Base-by-base conservation (phyloP, 78 protist genomes). In the Polysphondylium violaceum region DNA sequence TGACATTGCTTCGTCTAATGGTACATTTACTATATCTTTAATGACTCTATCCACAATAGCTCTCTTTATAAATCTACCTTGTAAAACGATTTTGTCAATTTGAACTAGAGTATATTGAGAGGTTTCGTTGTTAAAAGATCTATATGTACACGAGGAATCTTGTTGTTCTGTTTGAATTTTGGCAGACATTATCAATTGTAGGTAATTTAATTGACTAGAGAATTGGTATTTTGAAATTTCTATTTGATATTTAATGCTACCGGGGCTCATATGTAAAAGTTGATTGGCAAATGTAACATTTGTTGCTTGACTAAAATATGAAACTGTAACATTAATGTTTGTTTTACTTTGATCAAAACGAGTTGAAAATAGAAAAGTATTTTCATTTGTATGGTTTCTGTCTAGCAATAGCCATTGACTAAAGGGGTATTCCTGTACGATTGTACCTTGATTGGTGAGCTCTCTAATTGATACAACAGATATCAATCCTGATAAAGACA, bases 401-500 rank as follows among this genome's bases (percentile, higher is more conserved):
- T n/a, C 59, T 7, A 17, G 2, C 0, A 38, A 36, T n/a, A 17
- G 38, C 86, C 86, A 76, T 12, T 25, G 41, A 12, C 41, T 50
- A 2, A 61, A 40, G 23, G 33, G 2, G 59, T 59, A 76, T 12
- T 17, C 16, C 17, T 40, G 35, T n/a, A 76, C 21, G 19, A 59
- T 27, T 14, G 27, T 12, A 0, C 33, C 55, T 40, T 41, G 44
- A 23, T 12, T n/a, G 9, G 23, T 23, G 2, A 76, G 16, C 33
- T 76, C 87, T 14, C 64, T 53, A 29, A 76, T 35, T 43, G 50
- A 40, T 16, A 61, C 74, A 7, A 76, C 17, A 40, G 74, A 63
- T 35, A 63, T 6, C 7, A 63, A 63, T 63, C 50, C 27, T 63
- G 27, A 35, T 0, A 63, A 63, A 7, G 35, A 27, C 16, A 31